phyloP scores from a whole-genome alignment of 441 rosid species.

The Raphanus hybrid region DNA sequence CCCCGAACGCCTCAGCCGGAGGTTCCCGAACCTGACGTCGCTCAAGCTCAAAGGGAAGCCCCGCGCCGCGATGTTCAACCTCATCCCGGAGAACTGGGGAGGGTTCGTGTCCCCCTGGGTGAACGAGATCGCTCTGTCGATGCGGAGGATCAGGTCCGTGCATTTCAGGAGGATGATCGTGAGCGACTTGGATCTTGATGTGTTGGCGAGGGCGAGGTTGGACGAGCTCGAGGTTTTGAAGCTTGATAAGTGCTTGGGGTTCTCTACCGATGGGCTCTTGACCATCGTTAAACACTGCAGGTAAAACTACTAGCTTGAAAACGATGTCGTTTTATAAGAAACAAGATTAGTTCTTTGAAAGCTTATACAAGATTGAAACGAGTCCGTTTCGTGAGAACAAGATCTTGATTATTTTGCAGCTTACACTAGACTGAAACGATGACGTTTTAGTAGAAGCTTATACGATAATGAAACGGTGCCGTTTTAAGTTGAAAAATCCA shows the following conservation, averaged over 20 bases:
- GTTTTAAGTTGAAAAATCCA: too few relatives aligned
- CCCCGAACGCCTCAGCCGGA: constrained; percentile 64
- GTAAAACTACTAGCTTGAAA: too few relatives aligned
- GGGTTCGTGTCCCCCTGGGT: background rate
- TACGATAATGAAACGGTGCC: too few relatives aligned
- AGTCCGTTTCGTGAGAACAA: too few relatives aligned
- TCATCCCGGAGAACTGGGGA: background rate
- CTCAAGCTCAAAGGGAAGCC: constrained; percentile 74
- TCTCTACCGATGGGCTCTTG: background rate
- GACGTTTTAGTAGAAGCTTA: too few relatives aligned
- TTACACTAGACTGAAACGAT: too few relatives aligned
- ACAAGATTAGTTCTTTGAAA: too few relatives aligned
- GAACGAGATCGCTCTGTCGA: background rate
- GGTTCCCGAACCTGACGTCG: constrained; percentile 73
- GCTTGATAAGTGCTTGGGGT: background rate
- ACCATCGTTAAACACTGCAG: background rate
- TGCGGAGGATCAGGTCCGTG: background rate
- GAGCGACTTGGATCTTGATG: too few relatives aligned
- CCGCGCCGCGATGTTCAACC: background rate
- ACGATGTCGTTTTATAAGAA: too few relatives aligned
- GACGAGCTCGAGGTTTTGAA: background rate
- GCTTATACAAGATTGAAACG: too few relatives aligned
- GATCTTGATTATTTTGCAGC: too few relatives aligned
- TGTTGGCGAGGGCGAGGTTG: background rate
- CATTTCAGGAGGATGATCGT: too few relatives aligned